These are phyloP conservation scores for Rhizophagus prolifer DNA, from an alignment of 192 early-diverging fungal genomes.

Conservation along the genomic window DNA sequence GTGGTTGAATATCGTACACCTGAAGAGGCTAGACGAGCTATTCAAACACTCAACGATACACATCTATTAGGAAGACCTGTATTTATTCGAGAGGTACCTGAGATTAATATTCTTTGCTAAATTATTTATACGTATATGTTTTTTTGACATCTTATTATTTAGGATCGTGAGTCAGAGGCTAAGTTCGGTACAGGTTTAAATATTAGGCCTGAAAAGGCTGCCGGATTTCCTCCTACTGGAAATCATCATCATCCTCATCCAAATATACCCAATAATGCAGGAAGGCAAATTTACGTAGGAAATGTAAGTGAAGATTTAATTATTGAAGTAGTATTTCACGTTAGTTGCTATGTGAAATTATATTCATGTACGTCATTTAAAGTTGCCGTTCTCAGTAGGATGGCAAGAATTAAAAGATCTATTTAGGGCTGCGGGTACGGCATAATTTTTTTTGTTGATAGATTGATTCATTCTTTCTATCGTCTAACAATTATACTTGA, in stretches of 20 bases:
- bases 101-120: too few relatives aligned
- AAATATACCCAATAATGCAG: slow-evolving; percentile 39
- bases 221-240: slow-evolving; percentile 10
- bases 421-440: slow-evolving; percentile 67
- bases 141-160: slow-evolving; percentile 6
- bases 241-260: slow-evolving; percentile 1
- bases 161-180: slow-evolving; percentile 66
- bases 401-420: slow-evolving; percentile 90
- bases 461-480: neutral
- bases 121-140: neutral
- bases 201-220: slow-evolving; percentile 30
- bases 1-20: slow-evolving; percentile 75
- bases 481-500: too few relatives aligned
- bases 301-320: slow-evolving; percentile 52
- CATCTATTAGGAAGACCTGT: slow-evolving; percentile 70
- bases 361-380: neutral
- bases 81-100: slow-evolving; percentile 71
- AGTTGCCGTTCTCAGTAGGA: slow-evolving; percentile 75
- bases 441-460: neutral
- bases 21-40: slow-evolving; percentile 77
- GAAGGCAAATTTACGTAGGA: slow-evolving; percentile 59
- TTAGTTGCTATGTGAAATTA: neutral
- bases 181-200: slow-evolving; percentile 36
- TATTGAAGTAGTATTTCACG: neutral
- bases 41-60: slow-evolving; percentile 64